These are phyloP conservation scores for Pythium angustatum DNA, from an alignment of 352 stramenopile species.

Conservation along the genomic window DNA sequence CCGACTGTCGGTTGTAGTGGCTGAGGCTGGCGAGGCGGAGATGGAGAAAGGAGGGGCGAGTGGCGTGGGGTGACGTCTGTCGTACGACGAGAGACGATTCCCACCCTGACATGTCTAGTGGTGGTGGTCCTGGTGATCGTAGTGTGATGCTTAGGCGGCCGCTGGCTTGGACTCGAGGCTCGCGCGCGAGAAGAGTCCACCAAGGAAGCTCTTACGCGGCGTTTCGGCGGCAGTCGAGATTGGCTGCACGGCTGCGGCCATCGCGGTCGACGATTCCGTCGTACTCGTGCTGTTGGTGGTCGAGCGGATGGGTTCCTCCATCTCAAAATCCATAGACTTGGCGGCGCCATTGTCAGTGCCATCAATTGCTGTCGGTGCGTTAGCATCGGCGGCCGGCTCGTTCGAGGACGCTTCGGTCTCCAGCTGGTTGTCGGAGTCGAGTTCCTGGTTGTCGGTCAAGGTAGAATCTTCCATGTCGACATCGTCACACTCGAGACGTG, in stretches of 20 bases:
- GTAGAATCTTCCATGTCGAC: slow-evolving; percentile 26
- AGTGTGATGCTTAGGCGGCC: slow-evolving; percentile 4
- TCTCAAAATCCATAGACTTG: slow-evolving; percentile 10
- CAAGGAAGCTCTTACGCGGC: slow-evolving; percentile 31
- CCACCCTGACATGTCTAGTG: slow-evolving; percentile 14
- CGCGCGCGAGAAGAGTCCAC: slow-evolving; percentile 27
- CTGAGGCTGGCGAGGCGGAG: too few relatives aligned
- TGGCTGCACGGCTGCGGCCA: slow-evolving; percentile 15
- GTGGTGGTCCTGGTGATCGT: background rate
- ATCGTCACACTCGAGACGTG: slow-evolving; percentile 15
- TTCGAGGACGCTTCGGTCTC: background rate
- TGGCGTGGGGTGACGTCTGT: slow-evolving; percentile 1
- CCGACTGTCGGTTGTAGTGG: too few relatives aligned
- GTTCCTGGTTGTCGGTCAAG: slow-evolving; percentile 4
- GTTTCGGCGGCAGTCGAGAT: slow-evolving; percentile 6
- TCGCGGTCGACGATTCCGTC: slow-evolving; percentile 19
- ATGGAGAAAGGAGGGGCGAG: background rate
- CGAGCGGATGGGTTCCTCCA: slow-evolving; percentile 19
- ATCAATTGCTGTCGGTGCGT: background rate
- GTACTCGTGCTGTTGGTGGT: slow-evolving; percentile 25
- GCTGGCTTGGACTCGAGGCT: slow-evolving; percentile 27
- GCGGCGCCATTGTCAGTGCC: background rate
- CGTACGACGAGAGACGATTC: background rate
- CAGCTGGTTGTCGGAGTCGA: background rate
- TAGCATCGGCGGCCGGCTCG: background rate